Conservation (phyloP, 345 rosid genomes). For the Dipteronia dyeriana region DNA sequence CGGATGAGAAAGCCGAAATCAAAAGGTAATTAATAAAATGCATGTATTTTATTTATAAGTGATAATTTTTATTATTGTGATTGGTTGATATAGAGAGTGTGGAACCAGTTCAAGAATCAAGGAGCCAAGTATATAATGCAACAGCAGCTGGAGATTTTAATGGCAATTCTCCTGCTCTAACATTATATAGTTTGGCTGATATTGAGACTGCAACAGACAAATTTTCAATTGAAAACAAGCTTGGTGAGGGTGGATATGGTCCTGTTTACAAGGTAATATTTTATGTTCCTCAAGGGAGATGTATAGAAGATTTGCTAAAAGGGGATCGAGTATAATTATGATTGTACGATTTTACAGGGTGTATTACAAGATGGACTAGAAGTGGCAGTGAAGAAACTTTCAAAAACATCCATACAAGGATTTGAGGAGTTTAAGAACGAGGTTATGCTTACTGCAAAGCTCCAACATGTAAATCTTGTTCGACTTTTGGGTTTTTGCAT, state of each 20-base stretch:
- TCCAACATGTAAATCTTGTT: conserved; percentile 19
- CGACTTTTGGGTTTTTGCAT: conserved; percentile 17
- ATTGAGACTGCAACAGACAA: conserved; percentile 4
- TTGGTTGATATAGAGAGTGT: neutral
- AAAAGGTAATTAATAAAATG: conserved; percentile 21
- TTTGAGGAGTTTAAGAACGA: conserved; percentile 33
- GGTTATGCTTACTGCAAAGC: conserved; percentile 21
- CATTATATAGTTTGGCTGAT: neutral
- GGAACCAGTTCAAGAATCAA: neutral
- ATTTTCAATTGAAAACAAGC: conserved; percentile 17
- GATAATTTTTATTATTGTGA: too few species aligned
- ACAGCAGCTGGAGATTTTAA: conserved; percentile 8
- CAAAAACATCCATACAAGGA: conserved; percentile 11
- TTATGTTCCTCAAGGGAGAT: too few species aligned
- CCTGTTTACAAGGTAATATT: conserved; percentile 5
- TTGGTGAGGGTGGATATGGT: conserved; percentile 16
- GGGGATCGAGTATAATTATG: too few species aligned
- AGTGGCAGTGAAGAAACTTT: conserved; percentile 26
- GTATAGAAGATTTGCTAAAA: too few species aligned
- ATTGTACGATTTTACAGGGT: neutral
- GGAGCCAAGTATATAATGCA: neutral
- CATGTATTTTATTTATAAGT: too few species aligned
- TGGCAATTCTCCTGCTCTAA: neutral
- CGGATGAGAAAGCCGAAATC: conserved; percentile 9
- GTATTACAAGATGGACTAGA: conserved; percentile 7